These are phyloP conservation scores for Colletotrichum siamense DNA, from an alignment of 2,329 filamentous ascomycete species.

Conservation along the genomic window DNA sequence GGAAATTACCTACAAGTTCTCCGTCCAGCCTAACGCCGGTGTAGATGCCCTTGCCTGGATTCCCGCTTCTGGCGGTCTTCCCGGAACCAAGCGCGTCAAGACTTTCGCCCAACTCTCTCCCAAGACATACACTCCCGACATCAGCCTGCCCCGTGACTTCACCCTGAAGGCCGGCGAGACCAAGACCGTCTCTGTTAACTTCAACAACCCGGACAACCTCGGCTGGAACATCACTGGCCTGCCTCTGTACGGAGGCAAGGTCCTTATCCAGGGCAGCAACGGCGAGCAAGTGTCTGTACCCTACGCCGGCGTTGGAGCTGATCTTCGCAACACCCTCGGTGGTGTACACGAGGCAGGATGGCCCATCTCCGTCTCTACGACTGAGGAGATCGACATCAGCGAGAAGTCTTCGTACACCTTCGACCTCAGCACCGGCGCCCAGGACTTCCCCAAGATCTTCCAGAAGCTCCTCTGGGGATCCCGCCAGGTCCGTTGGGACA, in stretches of 20 bases:
- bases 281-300: constrained; percentile 47
- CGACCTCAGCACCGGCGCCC: constrained; percentile 19
- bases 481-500: constrained; percentile 26
- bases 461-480: constrained; percentile 27
- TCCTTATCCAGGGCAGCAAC: constrained; percentile 39
- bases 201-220: constrained; percentile 30
- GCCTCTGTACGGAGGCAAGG: constrained; percentile 40
- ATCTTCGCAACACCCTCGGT: constrained; percentile 17
- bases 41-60: constrained; percentile 36
- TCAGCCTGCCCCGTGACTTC: constrained; percentile 25
- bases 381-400: constrained; percentile 9
- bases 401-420: constrained; percentile 9
- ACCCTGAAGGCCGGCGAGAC: constrained; percentile 30
- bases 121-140: constrained; percentile 19
- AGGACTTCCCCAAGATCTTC: constrained; percentile 26
- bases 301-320: constrained; percentile 34
- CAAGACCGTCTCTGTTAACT: constrained; percentile 28
- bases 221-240: constrained; percentile 30
- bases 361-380: constrained; percentile 11
- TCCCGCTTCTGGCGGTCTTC: not conserved
- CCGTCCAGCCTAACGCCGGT: constrained; percentile 36
- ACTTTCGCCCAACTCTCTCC: constrained; percentile 27
- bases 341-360: constrained; percentile 21
- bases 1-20: constrained; percentile 37
- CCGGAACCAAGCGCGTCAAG: constrained; percentile 20